Conservation (phyloP, 352 stramenopile genomes). For the Pythium dissimile region DNA sequence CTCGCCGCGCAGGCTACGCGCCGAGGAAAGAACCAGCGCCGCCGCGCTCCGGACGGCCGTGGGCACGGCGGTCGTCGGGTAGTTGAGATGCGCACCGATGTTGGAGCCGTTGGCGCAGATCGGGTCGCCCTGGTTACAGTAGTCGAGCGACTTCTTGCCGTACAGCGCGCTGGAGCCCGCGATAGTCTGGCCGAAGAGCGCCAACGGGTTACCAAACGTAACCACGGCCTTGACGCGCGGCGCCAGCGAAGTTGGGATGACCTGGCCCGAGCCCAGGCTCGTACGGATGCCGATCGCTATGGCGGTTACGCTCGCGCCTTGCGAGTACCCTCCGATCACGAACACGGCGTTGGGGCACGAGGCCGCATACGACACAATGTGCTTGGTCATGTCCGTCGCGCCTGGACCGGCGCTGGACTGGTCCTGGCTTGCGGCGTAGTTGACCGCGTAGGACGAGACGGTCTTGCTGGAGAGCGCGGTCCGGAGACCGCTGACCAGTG, state of each 20-base stretch:
- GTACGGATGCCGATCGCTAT: slow-evolving; percentile 29
- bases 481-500: slow-evolving; percentile 24
- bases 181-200: no score
- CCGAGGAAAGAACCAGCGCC: no score
- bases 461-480: slow-evolving; percentile 21
- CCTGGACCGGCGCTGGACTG: slow-evolving; percentile 20
- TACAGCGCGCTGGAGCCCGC: no score
- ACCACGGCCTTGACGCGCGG: no score
- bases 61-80: no score
- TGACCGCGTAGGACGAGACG: slow-evolving; percentile 30
- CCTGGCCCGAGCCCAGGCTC: slow-evolving; percentile 14
- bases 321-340: slow-evolving; percentile 10
- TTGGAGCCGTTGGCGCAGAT: no score
- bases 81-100: no score
- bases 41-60: no score
- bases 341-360: slow-evolving; percentile 23
- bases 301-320: slow-evolving; percentile 17
- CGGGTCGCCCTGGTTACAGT: no score
- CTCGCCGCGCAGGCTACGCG: no score
- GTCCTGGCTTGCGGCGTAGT: slow-evolving; percentile 19
- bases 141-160: no score
- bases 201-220: no score
- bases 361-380: slow-evolving; percentile 24
- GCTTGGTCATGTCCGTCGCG: slow-evolving; percentile 32
- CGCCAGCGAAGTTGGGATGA: slow-evolving; percentile 18